Evolutionary conservation across 805 yeast genomes (phyloP).

Genomic region (Diddensiella santjacobensis): DNA sequence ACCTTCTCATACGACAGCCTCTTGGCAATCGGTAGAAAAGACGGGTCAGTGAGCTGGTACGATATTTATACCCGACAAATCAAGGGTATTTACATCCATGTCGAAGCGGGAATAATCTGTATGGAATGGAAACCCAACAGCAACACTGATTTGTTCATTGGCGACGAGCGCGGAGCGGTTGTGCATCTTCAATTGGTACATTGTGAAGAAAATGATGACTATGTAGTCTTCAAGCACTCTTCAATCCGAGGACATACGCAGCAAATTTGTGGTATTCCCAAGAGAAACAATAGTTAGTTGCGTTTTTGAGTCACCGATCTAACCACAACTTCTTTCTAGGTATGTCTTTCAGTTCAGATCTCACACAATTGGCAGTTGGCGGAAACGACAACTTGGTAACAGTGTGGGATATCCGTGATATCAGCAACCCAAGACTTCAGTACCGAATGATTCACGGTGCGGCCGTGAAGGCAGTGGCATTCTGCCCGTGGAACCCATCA

Average conservation of each 20-base stretch:
- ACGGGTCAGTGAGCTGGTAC: slow-evolving; percentile 23
- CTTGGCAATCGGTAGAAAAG: slow-evolving; percentile 21
- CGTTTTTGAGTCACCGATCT: too few relatives aligned
- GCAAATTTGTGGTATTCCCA: slow-evolving; percentile 53
- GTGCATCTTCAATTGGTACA: slow-evolving; percentile 8
- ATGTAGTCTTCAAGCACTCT: slow-evolving; percentile 28
- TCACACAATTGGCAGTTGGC: slow-evolving; percentile 67
- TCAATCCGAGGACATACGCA: slow-evolving; percentile 48
- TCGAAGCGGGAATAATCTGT: slow-evolving; percentile 42
- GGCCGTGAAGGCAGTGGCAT: slow-evolving; percentile 86
- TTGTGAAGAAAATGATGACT: slow-evolving; percentile 31
- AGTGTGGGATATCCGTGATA: slow-evolving; percentile 61
- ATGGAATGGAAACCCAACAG: slow-evolving; percentile 53
- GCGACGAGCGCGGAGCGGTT: slow-evolving; percentile 64
- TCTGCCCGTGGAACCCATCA: slow-evolving; percentile 84
- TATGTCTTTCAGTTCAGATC: slow-evolving; percentile 53
- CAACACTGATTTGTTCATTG: slow-evolving; percentile 47
- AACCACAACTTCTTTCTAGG: slow-evolving; percentile 35
- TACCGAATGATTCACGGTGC: slow-evolving; percentile 65
- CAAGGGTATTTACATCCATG: slow-evolving; percentile 37
- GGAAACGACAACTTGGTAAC: slow-evolving; percentile 80
- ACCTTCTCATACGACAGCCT: slow-evolving; percentile 12
- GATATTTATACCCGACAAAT: slow-evolving; percentile 31
- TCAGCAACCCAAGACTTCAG: slow-evolving; percentile 41
- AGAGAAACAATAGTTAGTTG: too few relatives aligned